phyloP scores from a whole-genome alignment of 164 flowering plant genomes.

The Vitis riparia region DNA sequence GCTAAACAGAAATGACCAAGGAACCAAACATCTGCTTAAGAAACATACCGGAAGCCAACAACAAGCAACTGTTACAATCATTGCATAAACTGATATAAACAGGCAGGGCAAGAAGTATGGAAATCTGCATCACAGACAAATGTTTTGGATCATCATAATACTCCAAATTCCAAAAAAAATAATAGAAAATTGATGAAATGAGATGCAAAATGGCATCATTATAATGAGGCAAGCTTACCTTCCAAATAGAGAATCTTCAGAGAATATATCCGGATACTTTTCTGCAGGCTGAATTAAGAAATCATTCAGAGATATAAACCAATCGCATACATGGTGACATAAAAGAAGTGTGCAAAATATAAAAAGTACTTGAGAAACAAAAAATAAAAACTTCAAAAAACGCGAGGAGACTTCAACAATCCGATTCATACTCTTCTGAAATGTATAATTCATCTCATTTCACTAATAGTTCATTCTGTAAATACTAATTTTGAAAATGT shows the following conservation, averaged over 20 bases:
- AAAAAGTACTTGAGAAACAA: too few relatives aligned
- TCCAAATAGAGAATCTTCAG: conserved; percentile 37
- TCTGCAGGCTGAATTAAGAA: conserved; percentile 38
- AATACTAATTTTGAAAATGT: too few relatives aligned
- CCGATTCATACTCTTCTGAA: too few relatives aligned
- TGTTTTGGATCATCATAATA: background rate
- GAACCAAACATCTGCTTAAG: too few relatives aligned
- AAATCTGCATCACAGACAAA: conserved; percentile 31
- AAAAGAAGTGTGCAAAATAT: too few relatives aligned
- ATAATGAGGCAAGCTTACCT: conserved; percentile 23
- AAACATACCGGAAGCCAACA: conserved; percentile 44
- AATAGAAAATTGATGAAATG: background rate
- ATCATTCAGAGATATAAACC: background rate
- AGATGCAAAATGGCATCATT: background rate
- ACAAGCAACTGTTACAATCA: conserved; percentile 19
- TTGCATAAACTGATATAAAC: conserved; percentile 35
- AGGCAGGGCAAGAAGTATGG: conserved; percentile 53
- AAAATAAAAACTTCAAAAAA: too few relatives aligned
- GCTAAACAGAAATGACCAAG: background rate
- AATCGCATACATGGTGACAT: too few relatives aligned
- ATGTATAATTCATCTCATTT: too few relatives aligned
- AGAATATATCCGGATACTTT: conserved; percentile 36
- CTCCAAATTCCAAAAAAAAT: background rate
- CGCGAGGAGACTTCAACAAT: too few relatives aligned
- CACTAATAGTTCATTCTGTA: too few relatives aligned